Evolutionary conservation across 768 basidiomycete genomes (phyloP), one percentile per base, ranked within the genome.

Genomic region (Mycena rebaudengoi): DNA sequence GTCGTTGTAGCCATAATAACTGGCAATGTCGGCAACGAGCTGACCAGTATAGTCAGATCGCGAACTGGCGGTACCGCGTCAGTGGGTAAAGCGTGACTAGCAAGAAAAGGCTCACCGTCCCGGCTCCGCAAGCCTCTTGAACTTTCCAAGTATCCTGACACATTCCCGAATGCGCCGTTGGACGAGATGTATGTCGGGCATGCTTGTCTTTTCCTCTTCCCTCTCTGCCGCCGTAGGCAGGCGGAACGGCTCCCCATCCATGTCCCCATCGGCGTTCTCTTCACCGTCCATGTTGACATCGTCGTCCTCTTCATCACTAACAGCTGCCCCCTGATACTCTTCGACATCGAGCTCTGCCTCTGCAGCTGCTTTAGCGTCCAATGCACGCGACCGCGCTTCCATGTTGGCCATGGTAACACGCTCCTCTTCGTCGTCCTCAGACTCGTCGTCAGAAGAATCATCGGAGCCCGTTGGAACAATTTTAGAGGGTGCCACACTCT

Each of bases 1-100:
- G 7, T 92, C 90, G 70, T 98, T 99, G 80, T 99, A 99, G 28
- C 98, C 98, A 73, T 98, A 99, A 80, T 99, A 99, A 71, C 87
- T 95, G 25, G 90, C 90, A 68, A 99, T 95, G 70, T 99, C 98
- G 26, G 88, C 82, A 12, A 96, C 79, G 48, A 99, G 80, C 74
- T 98, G 97, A 40, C 91, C 88, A 29, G 91, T 85, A 67, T 98
- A 96, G 71, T 99, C 97, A 32, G 94, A 87, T 30, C 98, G 86
- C 62, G 94, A 86, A 67, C 97, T 98, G 72, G 18, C 21, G 29
- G 51, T 41, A 52, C 14, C 21, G 13, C 41, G 33, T 64, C 33
- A 66, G 57, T n/a, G 51, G 60, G 41, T 7, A 62, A 62, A 29
- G 66, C 33, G 40, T 41, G 44, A 51, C 25, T 13, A 18, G 8